Evolutionary conservation across 1,284 basidiomycete species (phyloP).

Genomic region (Microbotryum lychnidis-dioicae): DNA sequence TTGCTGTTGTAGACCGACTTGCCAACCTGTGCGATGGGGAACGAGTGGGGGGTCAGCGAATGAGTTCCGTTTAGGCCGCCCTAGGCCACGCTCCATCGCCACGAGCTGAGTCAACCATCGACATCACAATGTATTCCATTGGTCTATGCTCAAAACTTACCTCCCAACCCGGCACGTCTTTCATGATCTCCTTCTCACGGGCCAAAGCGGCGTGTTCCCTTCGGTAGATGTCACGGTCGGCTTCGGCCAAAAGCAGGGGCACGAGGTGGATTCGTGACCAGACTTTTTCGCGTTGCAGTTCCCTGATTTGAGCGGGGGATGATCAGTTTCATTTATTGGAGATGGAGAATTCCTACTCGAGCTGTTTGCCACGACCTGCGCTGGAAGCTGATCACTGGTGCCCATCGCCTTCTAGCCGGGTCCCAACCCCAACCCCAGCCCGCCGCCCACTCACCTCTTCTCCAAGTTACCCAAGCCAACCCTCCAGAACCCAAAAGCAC

Average conservation of each 20-base stretch:
- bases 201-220: slow-evolving; percentile 68
- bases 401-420: neutral
- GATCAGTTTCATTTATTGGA: too few species aligned
- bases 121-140: too few species aligned
- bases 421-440: neutral
- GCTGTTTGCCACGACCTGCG: too few species aligned
- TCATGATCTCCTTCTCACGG: slow-evolving; percentile 89
- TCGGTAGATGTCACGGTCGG: slow-evolving; percentile 50
- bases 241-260: slow-evolving; percentile 50
- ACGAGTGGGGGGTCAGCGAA: slow-evolving; percentile 7
- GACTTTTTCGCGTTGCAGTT: slow-evolving; percentile 83
- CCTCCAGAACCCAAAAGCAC: slow-evolving; percentile 86
- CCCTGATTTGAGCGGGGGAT: slow-evolving; percentile 49
- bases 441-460: slow-evolving; percentile 65
- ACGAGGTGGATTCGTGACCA: slow-evolving; percentile 96
- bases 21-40: slow-evolving; percentile 49
- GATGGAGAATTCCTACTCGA: too few species aligned
- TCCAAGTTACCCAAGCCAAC: slow-evolving; percentile 84
- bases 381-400: too few species aligned
- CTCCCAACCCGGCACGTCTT: slow-evolving; percentile 89
- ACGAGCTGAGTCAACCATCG: neutral
- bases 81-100: neutral
- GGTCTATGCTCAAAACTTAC: slow-evolving; percentile 43
- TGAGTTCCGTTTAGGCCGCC: neutral
- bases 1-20: slow-evolving; percentile 79